Evolutionary conservation across 2,329 filamentous ascomycete genomes (phyloP).

Genomic region (Beauveria varroae): DNA sequence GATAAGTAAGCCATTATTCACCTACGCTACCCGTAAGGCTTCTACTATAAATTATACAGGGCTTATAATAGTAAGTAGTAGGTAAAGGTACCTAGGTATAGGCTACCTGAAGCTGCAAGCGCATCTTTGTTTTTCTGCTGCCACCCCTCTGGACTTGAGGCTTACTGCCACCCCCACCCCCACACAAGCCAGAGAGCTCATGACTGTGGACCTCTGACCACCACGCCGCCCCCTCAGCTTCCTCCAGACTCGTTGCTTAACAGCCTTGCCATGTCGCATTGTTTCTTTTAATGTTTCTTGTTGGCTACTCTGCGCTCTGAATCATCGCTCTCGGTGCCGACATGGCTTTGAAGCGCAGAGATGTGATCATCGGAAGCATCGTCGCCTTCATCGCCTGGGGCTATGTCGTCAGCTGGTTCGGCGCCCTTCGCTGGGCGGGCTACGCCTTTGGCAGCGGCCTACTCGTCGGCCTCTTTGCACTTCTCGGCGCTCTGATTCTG

Average conservation of each 20-base stretch:
- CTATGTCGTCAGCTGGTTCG: slow-evolving; percentile 74
- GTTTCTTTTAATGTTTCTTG: background rate
- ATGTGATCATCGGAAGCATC: slow-evolving; percentile 61
- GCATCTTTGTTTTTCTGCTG: no score
- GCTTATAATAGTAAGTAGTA: no score
- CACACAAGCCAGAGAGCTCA: slow-evolving; percentile 3
- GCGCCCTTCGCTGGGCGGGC: slow-evolving; percentile 73
- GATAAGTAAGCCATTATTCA: no score
- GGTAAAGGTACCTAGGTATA: no score
- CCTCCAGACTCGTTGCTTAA: background rate
- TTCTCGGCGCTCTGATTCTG: slow-evolving; percentile 32
- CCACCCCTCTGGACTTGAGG: no score
- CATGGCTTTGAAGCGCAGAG: slow-evolving; percentile 67
- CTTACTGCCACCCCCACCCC: background rate
- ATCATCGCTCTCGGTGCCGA: slow-evolving; percentile 21
- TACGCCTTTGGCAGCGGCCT: slow-evolving; percentile 74
- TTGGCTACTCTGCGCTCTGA: background rate
- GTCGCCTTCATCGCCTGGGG: slow-evolving; percentile 81
- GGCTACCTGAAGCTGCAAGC: no score
- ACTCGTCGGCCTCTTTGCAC: slow-evolving; percentile 45
- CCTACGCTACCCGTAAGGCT: no score
- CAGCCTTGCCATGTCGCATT: background rate
- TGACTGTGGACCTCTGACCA: background rate
- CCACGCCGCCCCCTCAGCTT: background rate
- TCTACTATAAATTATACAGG: no score